Evolutionary conservation across 805 yeast genomes (phyloP), one percentile per base, ranked within the genome.

Genomic region (Kazachstania bromeliacearum): DNA sequence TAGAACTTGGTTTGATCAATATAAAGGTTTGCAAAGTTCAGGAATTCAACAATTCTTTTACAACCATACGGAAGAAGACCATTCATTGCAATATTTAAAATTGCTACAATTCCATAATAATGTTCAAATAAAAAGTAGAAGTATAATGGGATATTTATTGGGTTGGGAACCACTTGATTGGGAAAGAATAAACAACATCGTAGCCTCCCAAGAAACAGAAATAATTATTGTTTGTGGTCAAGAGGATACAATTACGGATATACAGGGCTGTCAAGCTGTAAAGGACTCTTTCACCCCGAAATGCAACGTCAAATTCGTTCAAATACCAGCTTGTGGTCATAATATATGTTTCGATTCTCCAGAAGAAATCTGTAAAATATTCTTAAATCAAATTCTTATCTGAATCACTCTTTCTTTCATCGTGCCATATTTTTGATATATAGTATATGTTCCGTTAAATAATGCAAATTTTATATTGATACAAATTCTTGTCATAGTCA

Each of bases 161-260:
- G 60, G 60, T n/a, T 57, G 60, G 60, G 46, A 47, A 32, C 42
- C 50, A 3, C 35, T 55, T 2, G 37, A 48, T 24, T 54, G 58
- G 60, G 37, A 35, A 7, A 26, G 26, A 5, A n/a, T 50, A 2
- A 41, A 36, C 10, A 15, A 30, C 2, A 10, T 12, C 8, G 8
- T 29, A 17, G 25, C 27, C 26, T n/a, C 12, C 3, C 9, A 18
- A 7, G 17, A 29, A 4, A 5, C 31, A 6, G n/a, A 34, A 24
- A 28, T 50, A 9, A 21, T 38, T 9, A 33, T 50, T 4, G 29
- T 56, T n/a, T 42, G 48, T 34, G 60, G 57, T 5, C 47, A 47
- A 5, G 32, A 39, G 4, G 62, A 57, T 39, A 31, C 21, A 4
- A 40, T 55, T 7, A 53, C 60, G 1, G 53, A 57, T 2, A 13